Base-by-base conservation (phyloP, 805 yeast species). In the Ogataea methanolica region DNA sequence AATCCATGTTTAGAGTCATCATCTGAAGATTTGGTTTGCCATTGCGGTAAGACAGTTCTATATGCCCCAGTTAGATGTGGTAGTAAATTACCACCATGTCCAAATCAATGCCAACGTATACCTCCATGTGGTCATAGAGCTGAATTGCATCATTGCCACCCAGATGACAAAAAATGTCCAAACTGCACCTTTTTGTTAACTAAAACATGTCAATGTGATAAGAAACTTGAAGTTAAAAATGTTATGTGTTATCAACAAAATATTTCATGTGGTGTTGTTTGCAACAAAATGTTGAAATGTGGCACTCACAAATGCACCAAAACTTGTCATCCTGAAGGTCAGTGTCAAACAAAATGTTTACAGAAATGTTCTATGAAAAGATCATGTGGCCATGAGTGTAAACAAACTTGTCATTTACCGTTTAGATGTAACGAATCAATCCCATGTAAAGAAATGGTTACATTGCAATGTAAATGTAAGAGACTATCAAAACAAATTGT, bases 21-120 rank as follows among this genome's bases (percentile, higher is more conserved):
- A n/a, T 78, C 82, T 37, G 88, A 86, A 17, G 96, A 88, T 61
- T 68, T 86, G 55, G 77, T 80, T 3, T 88, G 96, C 60, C 76
- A 83, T 42, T 88, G 96, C 70, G 96, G 96, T 3, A 73, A 75
- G 52, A 88, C 96, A 0, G 75, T 85, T 3, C 72, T 88, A 6
- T 75, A 74, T 19, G 96, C 96, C 0, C 96, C 96, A 0, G 88
- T 88, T 9, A 70, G 96, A 53, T 88, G 96, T 68, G 96, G 96
- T 14, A 79, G 88, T 0, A 71, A 66, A 40, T 61, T 86, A 33
- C 85, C 85, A 4, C 73, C 72, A 11, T 88, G 96, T 66, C 72
- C 70, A 22, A 74, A 78, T 50, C 89, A 78, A 51, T 88, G 96
- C 64, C 65, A 70, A 3, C 70, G 88, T 43, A 70, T 69, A 1